Evolutionary conservation across 108 stramenopile genomes (phyloP).

Genomic region (Parietichytrium sp.): DNA sequence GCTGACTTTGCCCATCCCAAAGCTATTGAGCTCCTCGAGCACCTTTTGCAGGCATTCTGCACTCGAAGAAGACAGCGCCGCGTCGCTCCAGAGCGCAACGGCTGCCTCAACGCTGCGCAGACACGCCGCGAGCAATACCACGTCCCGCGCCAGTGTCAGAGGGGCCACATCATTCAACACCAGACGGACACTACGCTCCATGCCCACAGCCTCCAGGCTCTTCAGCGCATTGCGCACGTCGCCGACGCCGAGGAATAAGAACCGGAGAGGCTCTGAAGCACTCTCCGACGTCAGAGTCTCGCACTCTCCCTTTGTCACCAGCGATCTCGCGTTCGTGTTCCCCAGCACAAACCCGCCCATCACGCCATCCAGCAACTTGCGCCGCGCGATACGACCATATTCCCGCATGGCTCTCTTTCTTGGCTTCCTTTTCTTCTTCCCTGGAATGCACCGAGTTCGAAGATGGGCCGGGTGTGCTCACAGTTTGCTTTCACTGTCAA

Average conservation of each 20-base stretch:
- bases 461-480: too few species aligned
- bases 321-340: conserved; percentile 8
- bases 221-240: conserved; percentile 5
- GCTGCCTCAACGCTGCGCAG: neutral
- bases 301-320: neutral
- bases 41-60: neutral
- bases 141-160: conserved; percentile 6
- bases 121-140: neutral
- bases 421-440: too few species aligned
- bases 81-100: conserved; percentile 16
- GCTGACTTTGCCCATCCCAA: neutral
- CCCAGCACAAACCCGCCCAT: neutral
- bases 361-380: neutral
- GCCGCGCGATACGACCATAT: too few species aligned
- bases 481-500: too few species aligned
- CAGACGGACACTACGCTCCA: neutral
- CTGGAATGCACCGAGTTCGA: too few species aligned
- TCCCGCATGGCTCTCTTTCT: too few species aligned
- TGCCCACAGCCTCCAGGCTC: neutral
- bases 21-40: neutral
- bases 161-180: neutral
- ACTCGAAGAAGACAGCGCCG: too few species aligned
- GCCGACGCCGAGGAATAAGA: conserved; percentile 5
- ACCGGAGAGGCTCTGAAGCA: neutral
- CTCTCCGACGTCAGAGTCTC: neutral